Conservation (phyloP, 2,329 filamentous ascomycete species). For the Colletotrichum limetticola region DNA sequence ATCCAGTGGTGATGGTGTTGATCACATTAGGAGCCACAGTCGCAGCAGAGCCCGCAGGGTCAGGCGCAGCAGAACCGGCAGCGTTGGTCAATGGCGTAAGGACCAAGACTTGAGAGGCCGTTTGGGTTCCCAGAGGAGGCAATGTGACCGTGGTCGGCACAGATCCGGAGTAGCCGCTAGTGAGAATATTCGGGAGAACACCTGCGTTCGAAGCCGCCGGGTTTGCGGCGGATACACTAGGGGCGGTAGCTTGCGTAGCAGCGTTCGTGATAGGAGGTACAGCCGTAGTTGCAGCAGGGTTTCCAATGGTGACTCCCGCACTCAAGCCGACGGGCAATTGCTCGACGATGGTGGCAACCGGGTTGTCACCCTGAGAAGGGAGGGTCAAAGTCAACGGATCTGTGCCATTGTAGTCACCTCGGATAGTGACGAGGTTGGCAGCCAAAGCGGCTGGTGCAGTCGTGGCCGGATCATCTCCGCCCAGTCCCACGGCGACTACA, state of each 20-base stretch:
- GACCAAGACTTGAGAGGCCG: background rate
- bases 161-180: conserved; percentile 9
- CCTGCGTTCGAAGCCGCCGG: background rate
- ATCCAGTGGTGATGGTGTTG: conserved; percentile 12
- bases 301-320: background rate
- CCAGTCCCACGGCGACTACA: conserved; percentile 15
- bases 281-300: background rate
- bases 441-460: background rate
- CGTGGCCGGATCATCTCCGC: conserved; percentile 25
- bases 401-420: conserved; percentile 13
- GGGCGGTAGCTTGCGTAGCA: background rate
- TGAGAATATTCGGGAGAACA: conserved; percentile 2
- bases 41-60: background rate
- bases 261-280: background rate
- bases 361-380: background rate
- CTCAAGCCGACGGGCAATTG: conserved; percentile 17
- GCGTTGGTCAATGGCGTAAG: conserved; percentile 8
- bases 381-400: conserved; percentile 10
- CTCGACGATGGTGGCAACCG: conserved; percentile 17
- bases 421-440: conserved; percentile 13
- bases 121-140: conserved; percentile 6
- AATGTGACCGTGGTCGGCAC: conserved; percentile 16
- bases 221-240: background rate
- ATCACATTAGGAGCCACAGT: background rate
- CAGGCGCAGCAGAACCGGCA: background rate